Percentiles rank a stretch among this genome's conserved stretches.
phyloP scores from a whole-genome alignment of 2,329 filamentous ascomycete genomes.

The Fusarium mundagurra region DNA sequence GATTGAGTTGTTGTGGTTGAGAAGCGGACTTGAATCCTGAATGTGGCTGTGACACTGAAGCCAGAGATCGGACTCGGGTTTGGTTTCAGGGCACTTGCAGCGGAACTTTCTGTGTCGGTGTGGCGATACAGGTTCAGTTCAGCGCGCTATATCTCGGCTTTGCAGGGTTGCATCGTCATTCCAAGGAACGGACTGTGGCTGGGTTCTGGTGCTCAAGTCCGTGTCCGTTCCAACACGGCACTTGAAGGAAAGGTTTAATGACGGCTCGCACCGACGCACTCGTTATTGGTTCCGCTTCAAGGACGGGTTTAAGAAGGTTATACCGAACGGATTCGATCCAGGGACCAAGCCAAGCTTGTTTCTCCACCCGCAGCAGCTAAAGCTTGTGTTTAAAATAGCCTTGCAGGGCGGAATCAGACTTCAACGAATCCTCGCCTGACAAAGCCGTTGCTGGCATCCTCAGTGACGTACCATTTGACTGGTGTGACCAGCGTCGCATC shows the following conservation, averaged over 20 bases:
- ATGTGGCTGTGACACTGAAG: conserved; percentile 10
- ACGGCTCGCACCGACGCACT: not conserved
- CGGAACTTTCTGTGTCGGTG: not conserved
- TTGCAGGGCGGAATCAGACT: conserved; percentile 11
- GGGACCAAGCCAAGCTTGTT: not conserved
- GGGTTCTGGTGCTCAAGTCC: conserved; percentile 5
- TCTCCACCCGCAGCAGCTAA: conserved; percentile 5
- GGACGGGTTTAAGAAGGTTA: not conserved
- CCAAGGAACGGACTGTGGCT: conserved; percentile 1
- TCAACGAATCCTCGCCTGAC: not conserved
- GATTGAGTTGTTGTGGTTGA: not conserved
- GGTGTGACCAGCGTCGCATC: not conserved
- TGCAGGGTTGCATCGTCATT: conserved; percentile 1
- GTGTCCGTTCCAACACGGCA: conserved; percentile 15
- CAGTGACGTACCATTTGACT: not conserved
- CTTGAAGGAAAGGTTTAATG: not conserved
- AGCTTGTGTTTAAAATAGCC: conserved; percentile 9
- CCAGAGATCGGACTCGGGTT: conserved; percentile 8
- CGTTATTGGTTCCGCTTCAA: not conserved
- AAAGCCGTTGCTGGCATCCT: not conserved
- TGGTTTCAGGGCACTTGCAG: not conserved
- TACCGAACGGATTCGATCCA: not conserved
- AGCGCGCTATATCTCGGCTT: not conserved
- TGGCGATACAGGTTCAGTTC: not conserved
- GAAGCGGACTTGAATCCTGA: conserved; percentile 8